Base-by-base conservation (phyloP, 2,329 filamentous ascomycete genomes). In the Davidsoniella eucalypti region DNA sequence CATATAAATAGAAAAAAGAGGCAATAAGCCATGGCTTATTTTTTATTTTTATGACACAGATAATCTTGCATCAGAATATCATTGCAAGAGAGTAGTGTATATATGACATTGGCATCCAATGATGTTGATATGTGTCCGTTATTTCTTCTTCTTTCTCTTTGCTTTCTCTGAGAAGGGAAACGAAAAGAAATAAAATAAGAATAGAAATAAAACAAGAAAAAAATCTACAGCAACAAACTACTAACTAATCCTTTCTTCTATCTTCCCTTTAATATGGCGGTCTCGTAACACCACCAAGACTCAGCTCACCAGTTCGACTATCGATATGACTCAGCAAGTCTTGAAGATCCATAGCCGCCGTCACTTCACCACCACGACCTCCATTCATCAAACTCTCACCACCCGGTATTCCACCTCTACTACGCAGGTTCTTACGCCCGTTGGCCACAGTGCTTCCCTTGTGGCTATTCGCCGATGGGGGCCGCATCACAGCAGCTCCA, bases 321-420 rank as follows among this genome's bases (percentile, higher is more conserved):
- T 75, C 71, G 55, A 75, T 74, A 8, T 69, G 69, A 54, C 65
- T 65, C 44, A 75, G 59, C 44, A 75, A 59, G 45, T 71, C 66
- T 53, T 71, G 64, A 52, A 75, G 59, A 55, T 75, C 70, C 62
- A 71, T 64, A 0, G 57, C 62, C 4, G 44, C 21, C 12, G 41
- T 23, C 10, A 33, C 17, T 23, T 44, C 16, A 16, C 29, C 60
- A 25, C 17, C 39, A n/a, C 14, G 10, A 12, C 48, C 23, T 23
- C 51, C 52, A 23, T 45, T 39, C 9, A 29, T 25, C 18, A 49
- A 43, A 17, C 49, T 50, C 14, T 52, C 44, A 3, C 29, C 51
- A 5, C 44, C 49, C n/a, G 46, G 38, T n/a, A 47, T 50, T 7
- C 46, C 49, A 26, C 48, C 29, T 8, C 52, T 39, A 37, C 52